A percentile compares a stretch with the other conserved stretches of the same genome.
Evolutionary conservation across 2,329 filamentous ascomycete genomes (phyloP).

Genomic region (Orbilia ellipsospora): DNA sequence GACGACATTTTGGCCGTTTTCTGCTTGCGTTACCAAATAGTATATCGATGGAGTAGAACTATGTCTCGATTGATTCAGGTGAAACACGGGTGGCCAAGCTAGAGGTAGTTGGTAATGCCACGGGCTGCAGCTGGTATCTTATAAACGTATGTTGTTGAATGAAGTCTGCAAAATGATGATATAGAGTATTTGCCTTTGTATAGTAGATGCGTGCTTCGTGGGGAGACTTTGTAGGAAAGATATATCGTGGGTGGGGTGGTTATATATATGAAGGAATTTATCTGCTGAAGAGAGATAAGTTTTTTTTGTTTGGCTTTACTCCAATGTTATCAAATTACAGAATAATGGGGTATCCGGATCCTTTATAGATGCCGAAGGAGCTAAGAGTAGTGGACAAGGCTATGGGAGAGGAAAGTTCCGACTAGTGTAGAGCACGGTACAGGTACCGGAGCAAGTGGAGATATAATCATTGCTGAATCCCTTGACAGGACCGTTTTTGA

Average conservation of each 20-base stretch:
- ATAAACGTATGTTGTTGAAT: background rate
- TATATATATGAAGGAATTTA: constrained; percentile 11
- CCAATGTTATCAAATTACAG: constrained; percentile 38
- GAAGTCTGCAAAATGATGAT: constrained; percentile 6
- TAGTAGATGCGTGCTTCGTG: constrained; percentile 11
- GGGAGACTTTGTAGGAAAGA: background rate
- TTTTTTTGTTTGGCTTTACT: constrained; percentile 16
- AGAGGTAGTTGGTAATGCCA: background rate
- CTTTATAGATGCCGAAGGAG: constrained; percentile 53
- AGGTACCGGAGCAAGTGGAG: constrained; percentile 53
- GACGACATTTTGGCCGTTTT: constrained; percentile 37
- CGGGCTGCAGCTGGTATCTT: background rate
- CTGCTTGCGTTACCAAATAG: constrained; percentile 4
- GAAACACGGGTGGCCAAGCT: constrained; percentile 8
- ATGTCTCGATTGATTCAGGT: constrained; percentile 1
- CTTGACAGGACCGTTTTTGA: constrained; percentile 55
- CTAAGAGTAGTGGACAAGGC: constrained; percentile 43
- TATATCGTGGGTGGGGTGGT: constrained; percentile 30
- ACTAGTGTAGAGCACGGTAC: constrained; percentile 55
- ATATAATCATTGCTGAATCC: constrained; percentile 56
- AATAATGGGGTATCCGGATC: constrained; percentile 52
- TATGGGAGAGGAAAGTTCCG: constrained; percentile 54
- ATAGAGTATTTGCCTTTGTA: constrained; percentile 16
- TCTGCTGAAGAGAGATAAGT: constrained; percentile 19
- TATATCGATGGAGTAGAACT: constrained; percentile 1